Conservation (phyloP, 225 moss, liverwort and hornwort genomes). For the Neckera pumila region DNA sequence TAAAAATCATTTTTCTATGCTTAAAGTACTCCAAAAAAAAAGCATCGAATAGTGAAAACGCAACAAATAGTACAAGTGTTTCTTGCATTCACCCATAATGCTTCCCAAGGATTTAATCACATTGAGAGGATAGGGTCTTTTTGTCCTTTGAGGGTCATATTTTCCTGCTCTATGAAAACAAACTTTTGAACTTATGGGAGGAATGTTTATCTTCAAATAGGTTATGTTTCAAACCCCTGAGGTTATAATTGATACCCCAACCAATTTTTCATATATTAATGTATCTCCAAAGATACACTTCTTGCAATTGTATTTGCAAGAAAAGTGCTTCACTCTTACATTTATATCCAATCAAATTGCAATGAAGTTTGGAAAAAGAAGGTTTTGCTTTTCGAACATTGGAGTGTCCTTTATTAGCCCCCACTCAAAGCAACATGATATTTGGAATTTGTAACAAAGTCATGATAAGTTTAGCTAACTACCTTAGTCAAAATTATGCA, state of each 20-base stretch:
- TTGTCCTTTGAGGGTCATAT: background rate
- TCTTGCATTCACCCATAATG: accelerated
- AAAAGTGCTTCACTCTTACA: background rate
- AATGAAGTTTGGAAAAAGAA: background rate
- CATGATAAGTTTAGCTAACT: too few relatives aligned
- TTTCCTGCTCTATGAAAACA: background rate
- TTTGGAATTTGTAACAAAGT: background rate
- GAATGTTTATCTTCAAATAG: background rate
- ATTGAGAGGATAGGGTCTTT: background rate
- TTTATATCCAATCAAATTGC: accelerated
- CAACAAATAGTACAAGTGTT: too few relatives aligned
- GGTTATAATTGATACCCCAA: background rate
- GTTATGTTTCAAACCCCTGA: background rate
- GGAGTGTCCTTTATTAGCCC: background rate
- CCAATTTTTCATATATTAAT: background rate
- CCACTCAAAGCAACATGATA: too few relatives aligned
- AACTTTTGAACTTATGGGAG: background rate
- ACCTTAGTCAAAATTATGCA: too few relatives aligned
- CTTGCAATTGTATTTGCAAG: background rate
- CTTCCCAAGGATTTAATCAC: background rate
- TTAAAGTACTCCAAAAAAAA: too few relatives aligned
- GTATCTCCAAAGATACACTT: background rate
- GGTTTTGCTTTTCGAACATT: background rate
- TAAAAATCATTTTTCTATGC: too few relatives aligned
- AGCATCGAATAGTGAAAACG: too few relatives aligned